phyloP scores from a whole-genome alignment of 2,329 filamentous ascomycete genomes.

The Aspergillus carbonarius region DNA sequence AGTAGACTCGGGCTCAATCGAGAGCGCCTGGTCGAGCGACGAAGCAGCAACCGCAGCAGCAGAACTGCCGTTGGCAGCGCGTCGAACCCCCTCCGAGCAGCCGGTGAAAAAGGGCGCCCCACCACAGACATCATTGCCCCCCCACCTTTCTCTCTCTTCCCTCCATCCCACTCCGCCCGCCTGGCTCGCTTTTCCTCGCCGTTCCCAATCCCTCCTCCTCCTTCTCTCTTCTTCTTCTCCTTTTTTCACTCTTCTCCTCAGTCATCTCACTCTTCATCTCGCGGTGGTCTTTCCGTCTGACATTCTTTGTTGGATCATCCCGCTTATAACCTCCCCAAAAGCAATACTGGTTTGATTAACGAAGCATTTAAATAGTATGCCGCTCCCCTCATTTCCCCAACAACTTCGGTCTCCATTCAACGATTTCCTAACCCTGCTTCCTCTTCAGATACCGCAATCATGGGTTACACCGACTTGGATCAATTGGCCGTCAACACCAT shows the following conservation, averaged over 20 bases:
- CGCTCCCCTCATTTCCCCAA: constrained; percentile 6
- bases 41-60: not conserved
- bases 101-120: constrained; percentile 24
- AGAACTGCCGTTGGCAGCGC: not conserved
- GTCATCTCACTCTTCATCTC: constrained; percentile 22
- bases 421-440: constrained; percentile 13
- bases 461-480: constrained; percentile 88
- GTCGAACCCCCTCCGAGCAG: constrained; percentile 5
- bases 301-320: constrained; percentile 5
- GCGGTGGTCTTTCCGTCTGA: constrained; percentile 17
- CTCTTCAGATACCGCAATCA: constrained; percentile 51
- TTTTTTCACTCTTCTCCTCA: constrained; percentile 12
- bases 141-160: constrained; percentile 29
- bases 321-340: constrained; percentile 3
- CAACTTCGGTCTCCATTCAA: constrained; percentile 11
- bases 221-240: constrained; percentile 12
- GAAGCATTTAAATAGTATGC: constrained; percentile 19
- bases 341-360: not conserved
- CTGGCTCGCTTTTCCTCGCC: constrained; percentile 9
- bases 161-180: constrained; percentile 13
- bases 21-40: not conserved
- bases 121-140: constrained; percentile 34
- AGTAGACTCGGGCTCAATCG: too few species aligned
- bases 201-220: constrained; percentile 8
- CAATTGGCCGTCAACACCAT: constrained; percentile 97